phyloP scores from a whole-genome alignment of 2,329 filamentous ascomycete species.

The Cercospora zeae-maydis region DNA sequence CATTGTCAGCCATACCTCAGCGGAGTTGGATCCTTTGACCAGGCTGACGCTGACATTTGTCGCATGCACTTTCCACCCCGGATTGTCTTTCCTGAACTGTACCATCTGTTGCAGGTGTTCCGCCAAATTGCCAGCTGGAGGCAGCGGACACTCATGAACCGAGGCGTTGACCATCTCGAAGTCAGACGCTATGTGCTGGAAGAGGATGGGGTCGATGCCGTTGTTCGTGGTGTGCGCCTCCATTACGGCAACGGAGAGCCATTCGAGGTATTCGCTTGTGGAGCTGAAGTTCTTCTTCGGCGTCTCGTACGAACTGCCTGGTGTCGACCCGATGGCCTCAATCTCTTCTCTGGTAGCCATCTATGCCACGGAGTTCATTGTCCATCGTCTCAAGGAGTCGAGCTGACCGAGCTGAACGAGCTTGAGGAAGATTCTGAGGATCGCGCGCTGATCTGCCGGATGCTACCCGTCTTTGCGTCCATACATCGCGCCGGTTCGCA shows the following conservation, averaged over 20 bases:
- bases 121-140: conserved; percentile 3
- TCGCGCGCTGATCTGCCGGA: not conserved
- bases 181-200: conserved; percentile 9
- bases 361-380: not conserved
- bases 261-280: conserved; percentile 11
- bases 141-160: conserved; percentile 15
- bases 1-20: conserved; percentile 18
- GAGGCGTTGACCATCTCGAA: conserved; percentile 17
- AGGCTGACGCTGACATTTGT: conserved; percentile 7
- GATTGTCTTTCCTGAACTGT: conserved; percentile 7
- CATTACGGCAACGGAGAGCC: conserved; percentile 12
- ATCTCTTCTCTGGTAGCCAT: not conserved
- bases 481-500: not conserved
- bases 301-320: not conserved
- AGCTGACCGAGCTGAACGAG: not conserved
- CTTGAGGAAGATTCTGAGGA: not conserved
- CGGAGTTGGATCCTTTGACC: conserved; percentile 13
- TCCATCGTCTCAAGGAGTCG: not conserved
- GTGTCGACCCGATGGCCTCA: not conserved
- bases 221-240: conserved; percentile 11
- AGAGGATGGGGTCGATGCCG: conserved; percentile 1
- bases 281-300: conserved; percentile 1
- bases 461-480: not conserved
- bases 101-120: conserved; percentile 12
- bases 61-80: conserved; percentile 14